Conservation (phyloP, 805 yeast genomes). For the Metschnikowia hibisci region DNA sequence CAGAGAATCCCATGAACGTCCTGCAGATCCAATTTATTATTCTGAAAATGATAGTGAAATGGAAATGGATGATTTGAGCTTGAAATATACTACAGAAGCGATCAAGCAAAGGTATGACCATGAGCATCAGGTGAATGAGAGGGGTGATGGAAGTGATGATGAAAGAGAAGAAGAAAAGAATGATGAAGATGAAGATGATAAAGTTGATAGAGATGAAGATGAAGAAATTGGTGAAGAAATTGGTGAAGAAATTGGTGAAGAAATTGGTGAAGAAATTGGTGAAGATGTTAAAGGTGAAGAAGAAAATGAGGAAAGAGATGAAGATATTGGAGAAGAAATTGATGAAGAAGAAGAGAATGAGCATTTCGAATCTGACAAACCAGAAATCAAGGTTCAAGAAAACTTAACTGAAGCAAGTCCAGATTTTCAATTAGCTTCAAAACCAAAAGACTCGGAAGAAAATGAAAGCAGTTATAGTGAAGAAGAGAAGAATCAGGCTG, state of each 20-base stretch:
- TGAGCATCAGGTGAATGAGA: conserved; percentile 20
- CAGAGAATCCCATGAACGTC: conserved; percentile 21
- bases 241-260: too few species aligned
- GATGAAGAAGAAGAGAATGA: not conserved
- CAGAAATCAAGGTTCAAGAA: too few species aligned
- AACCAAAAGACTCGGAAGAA: too few species aligned
- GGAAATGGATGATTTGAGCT: conserved; percentile 28
- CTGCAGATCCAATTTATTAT: conserved; percentile 29
- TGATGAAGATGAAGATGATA: not conserved
- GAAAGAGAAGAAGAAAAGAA: not conserved
- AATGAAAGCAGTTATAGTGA: too few species aligned
- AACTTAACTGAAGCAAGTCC: too few species aligned
- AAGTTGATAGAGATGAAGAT: not conserved
- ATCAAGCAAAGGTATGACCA: conserved; percentile 23
- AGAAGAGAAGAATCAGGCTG: too few species aligned
- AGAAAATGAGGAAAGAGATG: too few species aligned
- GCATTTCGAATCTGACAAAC: too few species aligned
- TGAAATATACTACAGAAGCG: conserved; percentile 27
- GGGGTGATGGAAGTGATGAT: conserved; percentile 1
- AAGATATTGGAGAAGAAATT: too few species aligned
- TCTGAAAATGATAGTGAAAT: conserved; percentile 41
- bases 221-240: not conserved
- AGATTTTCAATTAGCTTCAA: too few species aligned
- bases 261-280: too few species aligned
- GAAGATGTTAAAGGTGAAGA: not conserved